A percentile compares a stretch with the other conserved stretches of the same genome.
These are phyloP conservation scores for Zea luxurians DNA, from an alignment of 176 grass and related monocot species.

Conservation along the genomic window DNA sequence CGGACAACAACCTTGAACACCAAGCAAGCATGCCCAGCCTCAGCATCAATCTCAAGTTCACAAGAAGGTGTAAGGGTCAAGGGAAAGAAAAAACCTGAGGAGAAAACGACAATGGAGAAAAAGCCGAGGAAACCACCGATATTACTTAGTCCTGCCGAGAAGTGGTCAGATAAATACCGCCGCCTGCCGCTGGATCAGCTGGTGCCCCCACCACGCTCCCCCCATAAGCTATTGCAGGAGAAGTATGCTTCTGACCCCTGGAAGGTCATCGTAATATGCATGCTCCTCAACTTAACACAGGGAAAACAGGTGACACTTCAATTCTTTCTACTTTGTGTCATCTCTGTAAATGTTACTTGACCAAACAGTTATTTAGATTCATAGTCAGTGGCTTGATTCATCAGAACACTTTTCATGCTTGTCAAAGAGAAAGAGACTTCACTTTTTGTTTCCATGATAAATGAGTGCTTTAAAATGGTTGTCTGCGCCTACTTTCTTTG, in stretches of 20 bases:
- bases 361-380: not conserved
- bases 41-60: not conserved
- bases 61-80: not conserved
- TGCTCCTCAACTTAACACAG: conserved; percentile 40
- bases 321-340: not conserved
- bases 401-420: not conserved
- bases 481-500: not conserved
- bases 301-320: conserved; percentile 36
- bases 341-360: not conserved
- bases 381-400: conserved; percentile 3
- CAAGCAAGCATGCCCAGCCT: conserved; percentile 4
- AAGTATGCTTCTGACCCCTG: conserved; percentile 44
- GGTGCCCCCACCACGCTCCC: conserved; percentile 26
- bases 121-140: not conserved
- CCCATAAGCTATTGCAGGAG: conserved; percentile 44
- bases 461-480: not conserved
- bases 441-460: not conserved
- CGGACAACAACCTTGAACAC: not conserved
- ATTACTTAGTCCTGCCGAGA: conserved; percentile 17
- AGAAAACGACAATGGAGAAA: not conserved
- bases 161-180: conserved; percentile 32
- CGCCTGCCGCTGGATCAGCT: conserved; percentile 31
- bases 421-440: not conserved
- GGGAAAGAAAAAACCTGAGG: conserved; percentile 7
- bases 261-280: conserved; percentile 52